Conservation (phyloP, 306 rosid species). For the Betula pendula region DNA sequence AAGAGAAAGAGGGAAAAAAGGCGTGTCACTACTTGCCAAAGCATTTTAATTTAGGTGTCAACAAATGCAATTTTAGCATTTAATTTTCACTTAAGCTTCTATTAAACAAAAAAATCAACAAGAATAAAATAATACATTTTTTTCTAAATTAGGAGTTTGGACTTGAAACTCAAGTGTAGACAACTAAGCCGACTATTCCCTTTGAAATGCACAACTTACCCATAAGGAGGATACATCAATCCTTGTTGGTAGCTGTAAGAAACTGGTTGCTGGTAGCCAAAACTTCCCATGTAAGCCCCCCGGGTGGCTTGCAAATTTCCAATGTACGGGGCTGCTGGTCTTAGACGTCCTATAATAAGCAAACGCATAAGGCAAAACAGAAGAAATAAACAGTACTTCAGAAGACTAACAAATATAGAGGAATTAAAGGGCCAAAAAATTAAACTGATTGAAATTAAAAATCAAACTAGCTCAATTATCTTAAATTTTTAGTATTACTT, state of each 20-base stretch:
- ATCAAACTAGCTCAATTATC: not conserved
- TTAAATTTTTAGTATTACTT: not conserved
- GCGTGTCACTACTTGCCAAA: not conserved
- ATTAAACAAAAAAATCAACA: not conserved
- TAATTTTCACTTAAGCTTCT: not conserved
- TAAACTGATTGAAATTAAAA: not conserved
- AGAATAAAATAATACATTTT: not conserved
- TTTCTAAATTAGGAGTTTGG: not conserved
- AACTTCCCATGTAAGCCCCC: conserved; percentile 64
- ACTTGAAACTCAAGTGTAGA: not conserved
- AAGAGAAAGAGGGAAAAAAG: not conserved
- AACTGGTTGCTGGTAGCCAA: conserved; percentile 87
- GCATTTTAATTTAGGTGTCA: not conserved
- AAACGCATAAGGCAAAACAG: conserved; percentile 16
- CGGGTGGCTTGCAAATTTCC: conserved; percentile 65
- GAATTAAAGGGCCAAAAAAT: not conserved
- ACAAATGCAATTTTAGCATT: not conserved
- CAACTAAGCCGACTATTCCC: not conserved
- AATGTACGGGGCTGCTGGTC: conserved; percentile 62
- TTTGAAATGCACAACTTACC: conserved; percentile 52
- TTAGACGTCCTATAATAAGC: conserved; percentile 56
- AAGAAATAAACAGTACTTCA: not conserved
- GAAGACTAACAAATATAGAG: not conserved
- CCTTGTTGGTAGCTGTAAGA: conserved; percentile 80
- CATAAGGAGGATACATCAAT: conserved; percentile 77